Conservation (phyloP, 2,329 filamentous ascomycete genomes). For the Mycosphaerella sp. region DNA sequence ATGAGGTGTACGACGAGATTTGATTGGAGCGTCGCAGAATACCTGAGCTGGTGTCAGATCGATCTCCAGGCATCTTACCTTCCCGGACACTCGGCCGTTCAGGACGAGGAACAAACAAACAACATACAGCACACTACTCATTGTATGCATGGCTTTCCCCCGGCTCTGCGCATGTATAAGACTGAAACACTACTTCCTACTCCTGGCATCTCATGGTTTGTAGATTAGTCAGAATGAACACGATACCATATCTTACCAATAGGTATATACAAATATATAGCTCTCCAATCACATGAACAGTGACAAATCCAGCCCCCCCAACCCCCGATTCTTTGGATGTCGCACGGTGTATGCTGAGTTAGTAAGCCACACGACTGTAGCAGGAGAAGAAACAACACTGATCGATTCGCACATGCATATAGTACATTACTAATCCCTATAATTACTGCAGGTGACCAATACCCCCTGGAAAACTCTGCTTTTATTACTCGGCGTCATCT, state of each 20-base stretch:
- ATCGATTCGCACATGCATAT: too few species aligned
- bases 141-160: slow-evolving; percentile 6
- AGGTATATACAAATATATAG: slow-evolving; percentile 11
- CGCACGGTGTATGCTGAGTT: too few species aligned
- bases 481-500: too few species aligned
- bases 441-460: too few species aligned
- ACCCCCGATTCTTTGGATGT: too few species aligned
- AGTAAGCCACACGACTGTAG: too few species aligned
- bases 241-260: too few species aligned
- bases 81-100: background rate
- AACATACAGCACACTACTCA: slow-evolving; percentile 16
- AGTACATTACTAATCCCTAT: too few species aligned
- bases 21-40: slow-evolving; percentile 9
- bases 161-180: slow-evolving; percentile 20
- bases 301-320: too few species aligned
- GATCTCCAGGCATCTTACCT: background rate
- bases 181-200: slow-evolving; percentile 6
- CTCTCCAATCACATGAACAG: slow-evolving; percentile 22
- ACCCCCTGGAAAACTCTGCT: too few species aligned
- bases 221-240: slow-evolving; percentile 11
- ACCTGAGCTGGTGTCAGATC: background rate
- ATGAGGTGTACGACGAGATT: slow-evolving; percentile 22
- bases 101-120: background rate
- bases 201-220: slow-evolving; percentile 18
- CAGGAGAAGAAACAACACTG: too few species aligned